A percentile compares a stretch with the other conserved stretches of the same genome.
phyloP scores from a whole-genome alignment of 2,329 filamentous ascomycete species.

The Cercospora sp. region DNA sequence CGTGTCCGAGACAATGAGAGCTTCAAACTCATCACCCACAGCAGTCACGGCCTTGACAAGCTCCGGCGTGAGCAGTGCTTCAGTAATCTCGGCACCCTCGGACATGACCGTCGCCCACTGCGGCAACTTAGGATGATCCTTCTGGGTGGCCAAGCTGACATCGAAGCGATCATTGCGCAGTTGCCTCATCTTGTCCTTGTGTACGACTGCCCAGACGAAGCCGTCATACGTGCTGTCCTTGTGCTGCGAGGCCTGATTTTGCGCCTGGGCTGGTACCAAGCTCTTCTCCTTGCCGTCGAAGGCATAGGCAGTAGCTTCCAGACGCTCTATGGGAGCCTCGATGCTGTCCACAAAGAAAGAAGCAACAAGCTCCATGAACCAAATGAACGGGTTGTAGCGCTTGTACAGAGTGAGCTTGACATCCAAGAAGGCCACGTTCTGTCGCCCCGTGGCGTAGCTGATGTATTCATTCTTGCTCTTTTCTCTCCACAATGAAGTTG shows the following conservation, averaged over 20 bases:
- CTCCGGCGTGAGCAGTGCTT: slow-evolving; percentile 82
- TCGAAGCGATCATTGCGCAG: slow-evolving; percentile 93
- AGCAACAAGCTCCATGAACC: slow-evolving; percentile 65
- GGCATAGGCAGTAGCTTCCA: slow-evolving; percentile 77
- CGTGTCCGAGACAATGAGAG: slow-evolving; percentile 86
- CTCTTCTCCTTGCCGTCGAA: slow-evolving; percentile 90
- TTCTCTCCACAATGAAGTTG: slow-evolving; percentile 71
- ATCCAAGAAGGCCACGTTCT: slow-evolving; percentile 90
- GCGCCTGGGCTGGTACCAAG: slow-evolving; percentile 64
- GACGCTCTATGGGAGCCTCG: slow-evolving; percentile 65
- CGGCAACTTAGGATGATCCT: slow-evolving; percentile 88
- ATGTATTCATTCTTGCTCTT: slow-evolving; percentile 83
- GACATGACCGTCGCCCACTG: slow-evolving; percentile 92
- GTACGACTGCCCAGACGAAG: slow-evolving; percentile 92
- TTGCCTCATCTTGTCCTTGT: slow-evolving; percentile 90
- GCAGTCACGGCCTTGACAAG: slow-evolving; percentile 75
- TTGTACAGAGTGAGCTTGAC: slow-evolving; percentile 78
- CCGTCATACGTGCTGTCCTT: slow-evolving; percentile 71
- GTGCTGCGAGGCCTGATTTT: slow-evolving; percentile 47
- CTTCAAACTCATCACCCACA: slow-evolving; percentile 80
- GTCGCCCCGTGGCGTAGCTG: slow-evolving; percentile 84
- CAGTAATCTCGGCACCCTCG: slow-evolving; percentile 92
- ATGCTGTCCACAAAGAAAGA: slow-evolving; percentile 80
- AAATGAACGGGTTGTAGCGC: slow-evolving; percentile 76
- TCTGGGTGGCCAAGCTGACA: slow-evolving; percentile 85